phyloP scores from a whole-genome alignment of 495 filamentous ascomycete genomes.

The Tuber umbilicatum region DNA sequence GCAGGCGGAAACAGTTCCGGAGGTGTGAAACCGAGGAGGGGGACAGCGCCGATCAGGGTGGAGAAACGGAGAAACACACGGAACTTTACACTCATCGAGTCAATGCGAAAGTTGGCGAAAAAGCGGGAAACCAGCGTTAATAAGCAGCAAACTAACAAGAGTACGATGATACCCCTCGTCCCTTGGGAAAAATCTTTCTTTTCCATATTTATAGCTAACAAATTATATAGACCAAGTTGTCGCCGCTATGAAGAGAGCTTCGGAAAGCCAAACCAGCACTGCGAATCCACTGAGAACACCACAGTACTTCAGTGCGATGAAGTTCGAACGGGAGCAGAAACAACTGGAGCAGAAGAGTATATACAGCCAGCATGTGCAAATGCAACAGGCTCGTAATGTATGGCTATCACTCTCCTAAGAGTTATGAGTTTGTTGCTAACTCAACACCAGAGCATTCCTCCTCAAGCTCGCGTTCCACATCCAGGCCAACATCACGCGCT shows the following conservation, averaged over 20 bases:
- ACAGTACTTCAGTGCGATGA: slow-evolving; percentile 78
- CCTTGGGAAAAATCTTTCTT: not conserved
- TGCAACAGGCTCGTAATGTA: slow-evolving; percentile 21
- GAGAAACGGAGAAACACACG: slow-evolving; percentile 77
- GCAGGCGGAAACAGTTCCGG: slow-evolving; percentile 25
- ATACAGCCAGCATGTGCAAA: slow-evolving; percentile 24
- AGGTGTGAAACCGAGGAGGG: slow-evolving; percentile 32
- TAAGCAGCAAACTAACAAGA: slow-evolving; percentile 64
- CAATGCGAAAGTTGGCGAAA: slow-evolving; percentile 90
- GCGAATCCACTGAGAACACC: slow-evolving; percentile 58
- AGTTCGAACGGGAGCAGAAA: slow-evolving; percentile 75
- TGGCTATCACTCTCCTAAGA: slow-evolving; percentile 5
- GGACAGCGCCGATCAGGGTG: slow-evolving; percentile 52
- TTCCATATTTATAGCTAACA: not conserved
- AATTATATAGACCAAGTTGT: slow-evolving; percentile 8
- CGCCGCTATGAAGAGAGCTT: slow-evolving; percentile 44
- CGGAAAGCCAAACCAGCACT: slow-evolving; percentile 37
- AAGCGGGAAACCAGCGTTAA: slow-evolving; percentile 77
- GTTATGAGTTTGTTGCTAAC: not conserved
- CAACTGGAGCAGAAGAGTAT: slow-evolving; percentile 62
- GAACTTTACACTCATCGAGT: slow-evolving; percentile 81
- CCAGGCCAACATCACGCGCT: slow-evolving; percentile 24
- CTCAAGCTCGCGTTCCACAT: slow-evolving; percentile 29
- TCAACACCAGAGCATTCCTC: slow-evolving; percentile 5
- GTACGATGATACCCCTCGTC: slow-evolving; percentile 22